phyloP scores from a whole-genome alignment of 208 protist genomes.

The Trypanosoma rangeli region DNA sequence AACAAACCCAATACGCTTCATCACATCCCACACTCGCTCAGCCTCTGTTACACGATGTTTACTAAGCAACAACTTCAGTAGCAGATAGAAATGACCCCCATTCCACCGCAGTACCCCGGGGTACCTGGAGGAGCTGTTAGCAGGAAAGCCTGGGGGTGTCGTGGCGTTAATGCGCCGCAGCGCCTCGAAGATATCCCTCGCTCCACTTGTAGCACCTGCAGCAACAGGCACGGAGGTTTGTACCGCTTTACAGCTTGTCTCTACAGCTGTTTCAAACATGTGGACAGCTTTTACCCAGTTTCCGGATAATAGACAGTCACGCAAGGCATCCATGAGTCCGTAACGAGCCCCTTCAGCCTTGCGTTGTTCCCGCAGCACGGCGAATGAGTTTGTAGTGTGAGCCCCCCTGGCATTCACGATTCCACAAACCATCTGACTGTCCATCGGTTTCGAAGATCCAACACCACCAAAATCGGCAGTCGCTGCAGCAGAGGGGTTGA shows the following conservation, averaged over 20 bases:
- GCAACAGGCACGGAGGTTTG: neutral
- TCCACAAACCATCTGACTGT: slow-evolving; percentile 15
- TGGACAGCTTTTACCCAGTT: slow-evolving; percentile 58
- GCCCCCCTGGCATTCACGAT: slow-evolving; percentile 29
- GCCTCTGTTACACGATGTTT: slow-evolving; percentile 46
- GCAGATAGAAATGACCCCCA: slow-evolving; percentile 62
- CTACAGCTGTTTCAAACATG: slow-evolving; percentile 48
- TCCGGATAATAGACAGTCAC: slow-evolving; percentile 57
- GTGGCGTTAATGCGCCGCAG: slow-evolving; percentile 40
- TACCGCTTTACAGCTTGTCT: slow-evolving; percentile 18
- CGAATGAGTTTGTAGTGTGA: slow-evolving; percentile 29
- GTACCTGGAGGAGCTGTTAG: slow-evolving; percentile 4
- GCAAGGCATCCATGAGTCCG: slow-evolving; percentile 56
- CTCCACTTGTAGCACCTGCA: slow-evolving; percentile 3
- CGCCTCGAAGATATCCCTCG: slow-evolving; percentile 34
- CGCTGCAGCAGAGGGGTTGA: neutral
- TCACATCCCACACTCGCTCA: slow-evolving; percentile 61
- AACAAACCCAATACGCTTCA: slow-evolving; percentile 66
- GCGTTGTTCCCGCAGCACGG: slow-evolving; percentile 19
- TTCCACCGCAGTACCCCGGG: slow-evolving; percentile 68
- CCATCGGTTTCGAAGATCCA: neutral
- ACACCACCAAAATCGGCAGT: neutral
- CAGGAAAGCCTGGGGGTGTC: slow-evolving; percentile 10
- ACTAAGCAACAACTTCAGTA: slow-evolving; percentile 67
- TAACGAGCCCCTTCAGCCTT: slow-evolving; percentile 32